phyloP scores from a whole-genome alignment of 2,329 filamentous ascomycete species.

The Diplodia sapinea region DNA sequence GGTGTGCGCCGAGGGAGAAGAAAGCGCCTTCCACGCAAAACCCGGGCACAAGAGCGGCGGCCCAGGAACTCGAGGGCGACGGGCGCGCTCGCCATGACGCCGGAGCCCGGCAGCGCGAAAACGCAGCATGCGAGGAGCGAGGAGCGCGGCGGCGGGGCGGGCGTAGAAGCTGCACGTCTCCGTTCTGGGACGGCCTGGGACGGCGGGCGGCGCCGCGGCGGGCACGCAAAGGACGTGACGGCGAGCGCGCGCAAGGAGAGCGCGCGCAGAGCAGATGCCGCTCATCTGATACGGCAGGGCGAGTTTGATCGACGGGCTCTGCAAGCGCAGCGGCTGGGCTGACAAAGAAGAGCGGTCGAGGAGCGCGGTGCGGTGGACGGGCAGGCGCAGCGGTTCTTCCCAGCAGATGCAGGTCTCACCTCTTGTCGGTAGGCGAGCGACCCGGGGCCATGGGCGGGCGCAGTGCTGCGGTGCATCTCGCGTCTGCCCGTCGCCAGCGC shows the following conservation, averaged over 20 bases:
- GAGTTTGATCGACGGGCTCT: constrained; percentile 15
- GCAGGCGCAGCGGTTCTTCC: constrained; percentile 21
- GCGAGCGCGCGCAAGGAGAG: background rate
- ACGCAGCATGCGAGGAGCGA: constrained; percentile 22
- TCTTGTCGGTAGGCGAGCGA: constrained; percentile 31
- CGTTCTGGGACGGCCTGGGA: constrained; percentile 4
- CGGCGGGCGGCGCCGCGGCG: constrained; percentile 1
- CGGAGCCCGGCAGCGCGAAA: constrained; percentile 26
- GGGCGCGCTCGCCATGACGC: constrained; percentile 9
- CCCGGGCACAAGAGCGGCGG: constrained; percentile 16
- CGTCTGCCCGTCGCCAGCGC: constrained; percentile 27
- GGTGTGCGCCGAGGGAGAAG: constrained; percentile 1
- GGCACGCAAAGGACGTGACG: background rate
- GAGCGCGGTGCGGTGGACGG: background rate
- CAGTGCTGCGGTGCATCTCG: constrained; percentile 29
- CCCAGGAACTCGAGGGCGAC: constrained; percentile 11
- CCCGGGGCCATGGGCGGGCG: constrained; percentile 30
- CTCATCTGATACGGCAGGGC: constrained; percentile 5
- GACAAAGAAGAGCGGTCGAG: constrained; percentile 30
- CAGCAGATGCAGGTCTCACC: constrained; percentile 31
- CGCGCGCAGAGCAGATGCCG: background rate
- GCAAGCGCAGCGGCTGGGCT: background rate
- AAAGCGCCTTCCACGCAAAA: constrained; percentile 10
- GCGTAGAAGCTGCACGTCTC: constrained; percentile 8
- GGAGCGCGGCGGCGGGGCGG: constrained; percentile 3